Conservation (phyloP, 2,329 filamentous ascomycete species). For the Colletotrichum sp. region DNA sequence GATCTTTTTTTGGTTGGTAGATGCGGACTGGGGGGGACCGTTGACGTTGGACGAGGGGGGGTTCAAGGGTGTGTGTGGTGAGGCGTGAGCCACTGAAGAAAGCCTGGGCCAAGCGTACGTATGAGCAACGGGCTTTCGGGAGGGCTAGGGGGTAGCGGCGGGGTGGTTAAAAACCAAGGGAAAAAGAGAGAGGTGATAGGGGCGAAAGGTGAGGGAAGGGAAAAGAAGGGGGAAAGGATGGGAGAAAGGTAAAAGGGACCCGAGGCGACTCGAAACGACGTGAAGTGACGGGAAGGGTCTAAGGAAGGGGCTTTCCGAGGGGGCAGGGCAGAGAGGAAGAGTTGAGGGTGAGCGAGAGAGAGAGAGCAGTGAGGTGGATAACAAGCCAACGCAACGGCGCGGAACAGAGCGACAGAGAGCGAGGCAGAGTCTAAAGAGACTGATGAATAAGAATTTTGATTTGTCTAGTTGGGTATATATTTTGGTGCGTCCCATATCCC, state of each 20-base stretch:
- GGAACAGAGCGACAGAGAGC: not conserved
- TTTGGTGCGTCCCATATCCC: slow-evolving; percentile 21
- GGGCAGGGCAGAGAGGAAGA: not conserved
- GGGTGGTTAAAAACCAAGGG: not conserved
- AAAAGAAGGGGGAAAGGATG: slow-evolving; percentile 11
- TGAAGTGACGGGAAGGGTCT: not conserved
- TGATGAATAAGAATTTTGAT: slow-evolving; percentile 6
- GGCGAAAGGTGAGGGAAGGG: slow-evolving; percentile 25
- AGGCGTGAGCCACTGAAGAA: not conserved
- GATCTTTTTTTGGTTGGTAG: slow-evolving; percentile 8
- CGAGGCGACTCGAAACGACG: not conserved
- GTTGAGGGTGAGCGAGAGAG: not conserved
- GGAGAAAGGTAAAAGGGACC: not conserved
- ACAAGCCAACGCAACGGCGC: not conserved
- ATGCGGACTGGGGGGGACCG: not conserved
- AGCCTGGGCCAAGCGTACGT: not conserved
- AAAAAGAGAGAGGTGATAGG: not conserved
- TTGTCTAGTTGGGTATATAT: slow-evolving; percentile 10
- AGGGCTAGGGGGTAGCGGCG: not conserved
- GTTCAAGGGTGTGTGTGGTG: not conserved
- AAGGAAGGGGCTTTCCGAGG: not conserved
- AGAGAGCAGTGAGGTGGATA: not conserved
- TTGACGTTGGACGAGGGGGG: not conserved
- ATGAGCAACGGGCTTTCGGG: not conserved
- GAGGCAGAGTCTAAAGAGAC: slow-evolving; percentile 7